Percentiles rank a stretch among this genome's conserved stretches.
These are phyloP conservation scores for Hyaloscypha bicolor DNA, from an alignment of 495 filamentous ascomycete species.

Conservation along the genomic window DNA sequence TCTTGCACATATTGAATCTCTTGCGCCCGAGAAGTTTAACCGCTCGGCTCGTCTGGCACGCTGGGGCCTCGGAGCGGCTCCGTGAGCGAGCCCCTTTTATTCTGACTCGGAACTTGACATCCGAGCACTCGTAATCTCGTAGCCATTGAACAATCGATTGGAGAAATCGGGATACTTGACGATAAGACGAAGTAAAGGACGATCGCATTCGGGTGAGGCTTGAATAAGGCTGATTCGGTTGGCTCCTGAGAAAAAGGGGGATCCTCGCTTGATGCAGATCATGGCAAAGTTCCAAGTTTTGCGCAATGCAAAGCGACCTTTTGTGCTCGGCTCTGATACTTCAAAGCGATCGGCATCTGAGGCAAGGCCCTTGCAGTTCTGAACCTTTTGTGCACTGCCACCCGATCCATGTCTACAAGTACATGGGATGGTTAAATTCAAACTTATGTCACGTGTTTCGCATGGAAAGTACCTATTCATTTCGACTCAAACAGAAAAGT, in stretches of 20 bases:
- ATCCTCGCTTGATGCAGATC: not conserved
- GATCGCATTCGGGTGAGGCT: not conserved
- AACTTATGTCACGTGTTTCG: not conserved
- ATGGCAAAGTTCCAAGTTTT: slow-evolving; percentile 3
- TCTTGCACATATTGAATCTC: not conserved
- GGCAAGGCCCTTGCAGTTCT: not conserved
- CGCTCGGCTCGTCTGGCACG: not conserved
- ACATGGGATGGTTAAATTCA: not conserved
- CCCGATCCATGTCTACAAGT: not conserved
- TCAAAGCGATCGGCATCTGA: not conserved
- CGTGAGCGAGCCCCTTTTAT: not conserved
- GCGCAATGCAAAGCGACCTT: not conserved
- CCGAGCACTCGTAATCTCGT: not conserved
- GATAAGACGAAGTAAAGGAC: not conserved
- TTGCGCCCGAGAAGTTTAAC: not conserved
- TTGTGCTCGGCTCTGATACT: not conserved
- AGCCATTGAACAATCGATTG: not conserved
- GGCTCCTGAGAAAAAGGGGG: not conserved
- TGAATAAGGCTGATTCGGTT: not conserved
- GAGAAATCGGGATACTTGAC: not conserved
- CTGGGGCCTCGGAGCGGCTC: not conserved
- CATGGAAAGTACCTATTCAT: not conserved
- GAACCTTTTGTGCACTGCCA: too few relatives aligned
- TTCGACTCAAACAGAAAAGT: not conserved
- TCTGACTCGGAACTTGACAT: not conserved